Evolutionary conservation across 2,329 filamentous ascomycete genomes (phyloP).

Genomic region (Aspergillus fructus): DNA sequence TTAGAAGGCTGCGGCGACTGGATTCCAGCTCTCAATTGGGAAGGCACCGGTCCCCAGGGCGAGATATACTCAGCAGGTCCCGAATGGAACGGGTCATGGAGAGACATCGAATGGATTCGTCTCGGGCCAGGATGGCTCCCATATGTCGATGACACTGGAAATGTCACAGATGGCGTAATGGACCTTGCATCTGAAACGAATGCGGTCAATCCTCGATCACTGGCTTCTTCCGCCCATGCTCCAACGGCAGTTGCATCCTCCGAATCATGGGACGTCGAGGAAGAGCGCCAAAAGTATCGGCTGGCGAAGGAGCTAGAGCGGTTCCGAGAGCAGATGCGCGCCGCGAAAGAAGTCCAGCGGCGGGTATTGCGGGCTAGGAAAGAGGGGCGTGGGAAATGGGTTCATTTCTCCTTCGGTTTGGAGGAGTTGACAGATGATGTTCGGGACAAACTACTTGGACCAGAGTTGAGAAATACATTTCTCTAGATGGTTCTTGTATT

Average conservation of each 20-base stretch:
- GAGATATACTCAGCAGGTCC: constrained; percentile 32
- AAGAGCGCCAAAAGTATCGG: constrained; percentile 32
- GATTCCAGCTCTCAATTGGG: constrained; percentile 53
- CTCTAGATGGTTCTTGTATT: not conserved
- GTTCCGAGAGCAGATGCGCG: constrained; percentile 27
- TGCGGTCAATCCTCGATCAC: constrained; percentile 8
- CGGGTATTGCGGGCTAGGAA: constrained; percentile 32
- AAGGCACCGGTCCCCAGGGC: constrained; percentile 28
- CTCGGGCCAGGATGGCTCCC: constrained; percentile 45
- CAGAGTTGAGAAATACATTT: constrained; percentile 1
- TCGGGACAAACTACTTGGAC: constrained; percentile 19
- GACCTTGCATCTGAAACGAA: not conserved
- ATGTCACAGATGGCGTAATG: not conserved
- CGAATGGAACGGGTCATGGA: constrained; percentile 49
- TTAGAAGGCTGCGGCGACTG: constrained; percentile 60
- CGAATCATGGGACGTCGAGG: constrained; percentile 32
- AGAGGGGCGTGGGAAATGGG: constrained; percentile 39
- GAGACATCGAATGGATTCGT: constrained; percentile 43
- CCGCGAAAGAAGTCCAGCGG: constrained; percentile 31
- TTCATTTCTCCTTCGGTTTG: constrained; percentile 35
- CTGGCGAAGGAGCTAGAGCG: constrained; percentile 32
- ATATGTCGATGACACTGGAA: constrained; percentile 16
- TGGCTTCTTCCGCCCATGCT: constrained; percentile 26
- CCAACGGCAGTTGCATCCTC: constrained; percentile 6
- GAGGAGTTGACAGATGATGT: constrained; percentile 22